Conservation (phyloP, 2,329 filamentous ascomycete genomes). For the Aspergillus tanneri region DNA sequence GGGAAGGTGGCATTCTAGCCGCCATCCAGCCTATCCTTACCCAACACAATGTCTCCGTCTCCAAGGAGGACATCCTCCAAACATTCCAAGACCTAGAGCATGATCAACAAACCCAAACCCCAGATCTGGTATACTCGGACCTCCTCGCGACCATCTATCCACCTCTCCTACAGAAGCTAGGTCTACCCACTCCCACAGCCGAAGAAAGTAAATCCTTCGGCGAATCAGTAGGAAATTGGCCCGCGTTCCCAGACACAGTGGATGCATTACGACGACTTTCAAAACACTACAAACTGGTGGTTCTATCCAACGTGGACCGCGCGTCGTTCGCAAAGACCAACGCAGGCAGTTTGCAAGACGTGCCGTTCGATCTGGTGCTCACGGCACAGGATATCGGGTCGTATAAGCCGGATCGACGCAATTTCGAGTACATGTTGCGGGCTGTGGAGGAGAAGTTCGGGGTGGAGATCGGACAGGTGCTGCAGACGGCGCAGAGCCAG, state of each 20-base stretch:
- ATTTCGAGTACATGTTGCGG: slow-evolving; percentile 65
- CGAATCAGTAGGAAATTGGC: slow-evolving; percentile 51
- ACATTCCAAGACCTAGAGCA: slow-evolving; percentile 38
- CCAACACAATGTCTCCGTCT: slow-evolving; percentile 41
- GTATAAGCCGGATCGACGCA: slow-evolving; percentile 66
- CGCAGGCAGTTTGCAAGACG: slow-evolving; percentile 50
- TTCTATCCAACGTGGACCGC: slow-evolving; percentile 59
- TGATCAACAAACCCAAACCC: slow-evolving; percentile 54
- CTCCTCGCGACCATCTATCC: slow-evolving; percentile 54
- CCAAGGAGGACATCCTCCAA: slow-evolving; percentile 23
- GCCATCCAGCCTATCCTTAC: slow-evolving; percentile 50
- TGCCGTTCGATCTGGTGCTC: slow-evolving; percentile 63
- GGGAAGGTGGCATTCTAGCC: slow-evolving; percentile 64
- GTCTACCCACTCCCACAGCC: slow-evolving; percentile 20
- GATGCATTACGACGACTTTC: slow-evolving; percentile 51
- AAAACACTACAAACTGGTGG: slow-evolving; percentile 55
- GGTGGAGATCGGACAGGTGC: slow-evolving; percentile 55
- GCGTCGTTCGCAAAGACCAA: slow-evolving; percentile 51
- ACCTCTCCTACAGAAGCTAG: slow-evolving; percentile 21
- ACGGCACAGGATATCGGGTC: slow-evolving; percentile 69
- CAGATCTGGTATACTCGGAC: slow-evolving; percentile 59
- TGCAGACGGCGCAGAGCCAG: slow-evolving; percentile 69
- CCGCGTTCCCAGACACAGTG: slow-evolving; percentile 58
- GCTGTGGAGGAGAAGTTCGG: slow-evolving; percentile 56
- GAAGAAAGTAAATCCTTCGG: slow-evolving; percentile 50